Evolutionary conservation across 208 protist species (phyloP), one percentile per base, ranked within the genome.

Genomic region (Acanthamoeba royreba): DNA sequence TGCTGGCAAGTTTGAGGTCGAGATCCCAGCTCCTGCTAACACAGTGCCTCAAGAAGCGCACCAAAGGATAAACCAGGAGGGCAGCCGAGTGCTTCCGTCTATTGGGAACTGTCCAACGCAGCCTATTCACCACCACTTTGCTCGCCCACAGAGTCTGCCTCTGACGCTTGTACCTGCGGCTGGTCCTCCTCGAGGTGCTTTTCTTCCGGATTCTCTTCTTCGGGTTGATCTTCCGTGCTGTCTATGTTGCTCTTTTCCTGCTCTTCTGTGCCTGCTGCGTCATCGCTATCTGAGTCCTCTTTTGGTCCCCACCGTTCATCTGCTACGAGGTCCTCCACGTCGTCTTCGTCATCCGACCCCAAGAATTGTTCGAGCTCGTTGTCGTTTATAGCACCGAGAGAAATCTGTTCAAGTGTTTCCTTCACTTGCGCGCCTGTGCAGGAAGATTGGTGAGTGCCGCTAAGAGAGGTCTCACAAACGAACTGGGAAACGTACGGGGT

Each of bases 321-420:
- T 33, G 13, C 81, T 1, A 22, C 35, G 49, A 55, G 4, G 35
- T 61, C 45, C 13, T 66, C 81, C 46, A 22, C 81, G 25, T 42
- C 81, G 35, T 89, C 81, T 2, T 89, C 81, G 46, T 89, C 81
- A 17, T 89, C 81, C 11, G 81, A 89, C 2, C 81, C 81, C 53
- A 89, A 40, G 53, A 89, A 89, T 35, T 89, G 49, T 25, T 89
- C 81, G 17, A 89, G 81, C 8, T 89, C 81, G 33, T 35, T 55
- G 47, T 89, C 81, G 49, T 33, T 69, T 28, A 66, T 15, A 0
- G 81, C 81, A 2, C 53, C 81, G 13, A 89, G 46, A 28, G 81
- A 69, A 47, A 89, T 63, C 81, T 89, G 46, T 40, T 55, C 81
- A 7, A 89, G 46, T 33, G 81, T 46, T 35, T 69, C 81, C 81